These are phyloP conservation scores for Penicillium griseofulvum DNA, from an alignment of 2,329 filamentous ascomycete species.

Conservation along the genomic window DNA sequence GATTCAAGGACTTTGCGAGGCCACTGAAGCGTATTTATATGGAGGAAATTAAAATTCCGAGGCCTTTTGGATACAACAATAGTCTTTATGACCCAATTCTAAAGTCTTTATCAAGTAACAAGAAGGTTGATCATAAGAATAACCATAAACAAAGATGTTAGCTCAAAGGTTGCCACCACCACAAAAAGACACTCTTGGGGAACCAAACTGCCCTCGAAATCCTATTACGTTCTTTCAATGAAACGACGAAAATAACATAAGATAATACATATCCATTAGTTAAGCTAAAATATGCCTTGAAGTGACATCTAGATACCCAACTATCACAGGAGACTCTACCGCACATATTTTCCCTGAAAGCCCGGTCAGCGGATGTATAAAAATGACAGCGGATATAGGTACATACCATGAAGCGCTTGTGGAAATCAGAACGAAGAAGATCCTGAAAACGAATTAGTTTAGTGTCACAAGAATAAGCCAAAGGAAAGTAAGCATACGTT, in stretches of 20 bases:
- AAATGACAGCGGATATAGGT: neutral
- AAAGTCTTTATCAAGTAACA: no score
- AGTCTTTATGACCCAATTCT: no score
- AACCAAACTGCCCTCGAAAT: no score
- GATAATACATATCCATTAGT: neutral
- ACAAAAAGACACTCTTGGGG: no score
- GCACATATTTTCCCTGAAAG: constrained; percentile 6
- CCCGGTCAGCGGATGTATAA: neutral
- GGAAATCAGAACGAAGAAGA: constrained; percentile 89
- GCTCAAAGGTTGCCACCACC: no score
- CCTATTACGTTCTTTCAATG: neutral
- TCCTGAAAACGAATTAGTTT: constrained; percentile 54
- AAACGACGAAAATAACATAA: neutral
- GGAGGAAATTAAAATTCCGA: no score
- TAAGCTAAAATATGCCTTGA: neutral
- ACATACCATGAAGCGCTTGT: constrained; percentile 87
- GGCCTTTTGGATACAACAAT: no score
- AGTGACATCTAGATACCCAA: neutral
- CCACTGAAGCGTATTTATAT: no score
- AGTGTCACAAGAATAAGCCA: constrained; percentile 3
- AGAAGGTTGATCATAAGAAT: no score
- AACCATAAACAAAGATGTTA: no score
- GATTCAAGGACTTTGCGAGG: no score
- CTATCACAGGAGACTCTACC: neutral
- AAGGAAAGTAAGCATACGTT: constrained; percentile 61